Base-by-base conservation (phyloP, 2,329 filamentous ascomycete genomes). In the Fonsecaea erecta region DNA sequence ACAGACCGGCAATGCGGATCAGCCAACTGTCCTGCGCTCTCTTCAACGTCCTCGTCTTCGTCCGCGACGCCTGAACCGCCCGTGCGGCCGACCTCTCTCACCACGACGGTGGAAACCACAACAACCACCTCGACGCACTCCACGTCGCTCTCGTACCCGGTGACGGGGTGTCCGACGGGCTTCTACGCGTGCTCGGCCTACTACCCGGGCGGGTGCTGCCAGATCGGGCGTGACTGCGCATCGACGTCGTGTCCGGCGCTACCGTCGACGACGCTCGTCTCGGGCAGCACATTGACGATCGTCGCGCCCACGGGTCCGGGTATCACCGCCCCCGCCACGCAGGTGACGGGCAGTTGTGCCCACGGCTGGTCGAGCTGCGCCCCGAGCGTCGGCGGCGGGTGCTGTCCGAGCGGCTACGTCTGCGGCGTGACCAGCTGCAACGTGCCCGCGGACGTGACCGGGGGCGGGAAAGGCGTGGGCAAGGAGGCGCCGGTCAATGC, bases 151-250 rank as follows among this genome's bases (percentile, higher is more conserved):
- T 76, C 81, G 12, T 74, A 80, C 0, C 71, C 72, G 5, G 71
- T 73, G 16, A 77, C 76, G 8, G 73, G 84, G 71, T 98, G 94
- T 72, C 94, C 94, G 0, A 93, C 89, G 0, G 93, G 93, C 1
- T 98, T 93, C 81, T 98, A 98, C 77, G 89, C 92, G 57, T 98
- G 94, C 77, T 86, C 89, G 1, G 94, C 94, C 1, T 88, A 88
- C 65, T 92, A 93, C 65, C 81, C 85, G 1, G 92, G 91, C 14
- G 92, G 92, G 21, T 98, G 94, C 80, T 98, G 94, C 79, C 90
- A 90, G 63, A 93, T 92, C 0, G 93, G 92, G 1, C 87, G 93
- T 21, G 86, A 96, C 78, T 98, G 94, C 78, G 86, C 90, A 65
- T 90, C 88, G 0, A 91, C 90, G 0, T 91, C 89, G 6, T 98